phyloP scores from a whole-genome alignment of 768 basidiomycete species.

The Scleroderma bovista region DNA sequence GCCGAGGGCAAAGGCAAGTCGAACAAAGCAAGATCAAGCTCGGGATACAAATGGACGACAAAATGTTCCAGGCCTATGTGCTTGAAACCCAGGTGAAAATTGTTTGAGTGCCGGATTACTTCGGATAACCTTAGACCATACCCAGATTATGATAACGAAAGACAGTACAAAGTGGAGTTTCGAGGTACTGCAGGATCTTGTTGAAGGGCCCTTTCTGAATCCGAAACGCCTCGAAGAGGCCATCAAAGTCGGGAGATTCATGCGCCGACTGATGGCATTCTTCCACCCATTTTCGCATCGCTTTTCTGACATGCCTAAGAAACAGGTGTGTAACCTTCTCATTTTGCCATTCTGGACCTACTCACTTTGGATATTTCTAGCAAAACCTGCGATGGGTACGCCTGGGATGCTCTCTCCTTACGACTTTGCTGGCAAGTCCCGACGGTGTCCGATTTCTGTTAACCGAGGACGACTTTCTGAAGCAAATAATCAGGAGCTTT shows the following conservation, averaged over 20 bases:
- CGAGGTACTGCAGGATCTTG: slow-evolving; percentile 78
- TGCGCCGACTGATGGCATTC: slow-evolving; percentile 87
- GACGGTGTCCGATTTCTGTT: slow-evolving; percentile 82
- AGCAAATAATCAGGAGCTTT: slow-evolving; percentile 81
- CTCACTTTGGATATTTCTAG: slow-evolving; percentile 31
- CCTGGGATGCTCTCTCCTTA: slow-evolving; percentile 76
- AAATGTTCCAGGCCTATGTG: slow-evolving; percentile 76
- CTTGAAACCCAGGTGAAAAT: slow-evolving; percentile 76
- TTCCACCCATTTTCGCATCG: slow-evolving; percentile 87
- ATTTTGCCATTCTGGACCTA: background rate
- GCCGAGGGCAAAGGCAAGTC: slow-evolving; percentile 84
- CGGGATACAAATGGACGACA: slow-evolving; percentile 94
- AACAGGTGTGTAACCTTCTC: slow-evolving; percentile 39
- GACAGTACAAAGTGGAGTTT: slow-evolving; percentile 92
- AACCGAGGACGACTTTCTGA: slow-evolving; percentile 78
- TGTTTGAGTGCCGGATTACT: background rate
- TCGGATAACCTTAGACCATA: background rate
- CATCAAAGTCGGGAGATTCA: slow-evolving; percentile 83
- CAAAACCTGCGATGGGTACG: slow-evolving; percentile 79
- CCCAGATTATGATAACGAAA: slow-evolving; percentile 77
- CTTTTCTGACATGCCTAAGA: slow-evolving; percentile 77
- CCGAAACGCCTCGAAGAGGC: slow-evolving; percentile 93
- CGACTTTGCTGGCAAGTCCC: slow-evolving; percentile 73
- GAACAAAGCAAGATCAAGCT: slow-evolving; percentile 87
- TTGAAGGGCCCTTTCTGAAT: slow-evolving; percentile 90